These are phyloP conservation scores for Kodamaea sp. DNA, from an alignment of 1,139 yeast genomes.

Conservation along the genomic window DNA sequence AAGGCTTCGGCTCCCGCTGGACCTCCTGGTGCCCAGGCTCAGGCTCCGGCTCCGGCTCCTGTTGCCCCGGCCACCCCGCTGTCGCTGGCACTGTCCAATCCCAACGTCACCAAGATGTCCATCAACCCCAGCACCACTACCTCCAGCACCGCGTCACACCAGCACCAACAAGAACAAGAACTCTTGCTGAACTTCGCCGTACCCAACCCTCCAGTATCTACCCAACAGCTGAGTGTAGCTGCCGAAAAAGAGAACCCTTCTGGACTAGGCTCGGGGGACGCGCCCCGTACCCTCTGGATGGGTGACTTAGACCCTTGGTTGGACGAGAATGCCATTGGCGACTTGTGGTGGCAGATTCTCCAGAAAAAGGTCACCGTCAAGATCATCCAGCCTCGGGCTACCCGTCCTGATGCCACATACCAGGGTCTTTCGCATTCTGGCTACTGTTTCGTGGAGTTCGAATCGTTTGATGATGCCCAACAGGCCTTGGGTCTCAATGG, in stretches of 20 bases:
- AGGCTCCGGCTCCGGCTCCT: no score
- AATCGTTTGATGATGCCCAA: constrained; percentile 62
- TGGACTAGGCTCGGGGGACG: constrained; percentile 14
- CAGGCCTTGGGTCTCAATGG: constrained; percentile 67
- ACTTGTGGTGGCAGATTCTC: constrained; percentile 58
- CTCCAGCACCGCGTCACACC: constrained; percentile 45
- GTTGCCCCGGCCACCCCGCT: constrained; percentile 2
- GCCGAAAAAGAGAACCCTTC: constrained; percentile 15
- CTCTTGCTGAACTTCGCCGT: constrained; percentile 40
- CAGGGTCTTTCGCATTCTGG: constrained; percentile 58
- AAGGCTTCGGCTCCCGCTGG: not conserved
- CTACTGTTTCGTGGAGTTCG: constrained; percentile 73
- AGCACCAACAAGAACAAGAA: constrained; percentile 49
- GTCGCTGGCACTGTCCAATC: not conserved
- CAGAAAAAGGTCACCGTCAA: constrained; percentile 48
- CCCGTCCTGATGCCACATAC: constrained; percentile 26
- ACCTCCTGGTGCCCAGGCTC: no score
- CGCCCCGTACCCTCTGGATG: constrained; percentile 71
- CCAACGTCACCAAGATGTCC: constrained; percentile 3
- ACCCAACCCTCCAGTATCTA: constrained; percentile 45
- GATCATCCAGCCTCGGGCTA: constrained; percentile 50
- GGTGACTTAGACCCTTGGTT: constrained; percentile 78
- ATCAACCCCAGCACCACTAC: constrained; percentile 12
- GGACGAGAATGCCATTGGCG: constrained; percentile 59
- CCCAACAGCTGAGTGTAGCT: constrained; percentile 36